A percentile compares a stretch with the other conserved stretches of the same genome.
These are phyloP conservation scores for Lactuca sativa DNA, from an alignment of 129 eudicot genomes.

Conservation along the genomic window DNA sequence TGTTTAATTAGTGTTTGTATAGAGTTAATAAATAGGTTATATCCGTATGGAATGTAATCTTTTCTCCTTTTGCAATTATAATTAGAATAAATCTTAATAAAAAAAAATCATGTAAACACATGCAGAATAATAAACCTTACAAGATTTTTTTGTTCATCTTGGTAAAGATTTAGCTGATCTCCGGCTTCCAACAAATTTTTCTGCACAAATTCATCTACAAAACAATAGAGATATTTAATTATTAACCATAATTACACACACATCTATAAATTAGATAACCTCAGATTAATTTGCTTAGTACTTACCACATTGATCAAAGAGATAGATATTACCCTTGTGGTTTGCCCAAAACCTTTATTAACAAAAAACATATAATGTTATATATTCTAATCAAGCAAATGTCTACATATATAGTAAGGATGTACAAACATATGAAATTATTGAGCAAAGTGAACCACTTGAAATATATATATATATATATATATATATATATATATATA, in stretches of 20 bases:
- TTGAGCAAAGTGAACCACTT: neutral
- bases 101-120: no score
- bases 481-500: neutral
- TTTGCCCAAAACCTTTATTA: slow-evolving; percentile 33
- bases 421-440: neutral
- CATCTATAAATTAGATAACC: neutral
- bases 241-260: neutral
- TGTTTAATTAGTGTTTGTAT: neutral
- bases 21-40: neutral
- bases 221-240: neutral
- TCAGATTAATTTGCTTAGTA: slow-evolving; percentile 4
- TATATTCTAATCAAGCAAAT: neutral
- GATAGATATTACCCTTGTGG: slow-evolving; percentile 25
- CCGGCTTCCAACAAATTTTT: slow-evolving; percentile 18
- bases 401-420: neutral
- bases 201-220: slow-evolving; percentile 21
- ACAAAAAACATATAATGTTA: neutral
- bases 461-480: neutral
- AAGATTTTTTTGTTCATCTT: slow-evolving; percentile 24
- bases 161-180: slow-evolving; percentile 25
- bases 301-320: slow-evolving; percentile 30
- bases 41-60: neutral
- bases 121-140: neutral
- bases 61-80: neutral
- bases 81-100: neutral